A percentile compares a stretch with the other conserved stretches of the same genome.
Conservation (phyloP, 352 stramenopile species). For the Phytophthora hibernalis region DNA sequence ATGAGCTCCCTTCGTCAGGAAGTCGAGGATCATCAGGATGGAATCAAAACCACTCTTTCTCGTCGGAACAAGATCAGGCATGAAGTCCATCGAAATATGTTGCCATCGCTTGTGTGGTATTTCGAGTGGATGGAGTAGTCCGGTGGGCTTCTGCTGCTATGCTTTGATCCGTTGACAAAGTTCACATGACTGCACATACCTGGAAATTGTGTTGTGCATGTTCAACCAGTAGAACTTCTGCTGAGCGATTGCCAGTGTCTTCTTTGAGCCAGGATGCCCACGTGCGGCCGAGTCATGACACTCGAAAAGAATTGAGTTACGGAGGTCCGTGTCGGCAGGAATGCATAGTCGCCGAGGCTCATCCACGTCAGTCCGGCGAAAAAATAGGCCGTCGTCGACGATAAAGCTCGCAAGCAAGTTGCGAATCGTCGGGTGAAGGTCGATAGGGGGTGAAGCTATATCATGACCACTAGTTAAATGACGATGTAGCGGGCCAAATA, state of each 20-base stretch:
- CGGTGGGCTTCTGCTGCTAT: neutral
- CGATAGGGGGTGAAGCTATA: neutral
- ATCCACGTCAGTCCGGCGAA: neutral
- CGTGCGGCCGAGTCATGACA: neutral
- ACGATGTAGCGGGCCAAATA: neutral
- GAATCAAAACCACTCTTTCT: neutral
- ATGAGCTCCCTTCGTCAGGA: neutral
- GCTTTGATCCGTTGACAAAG: neutral
- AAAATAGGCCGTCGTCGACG: neutral
- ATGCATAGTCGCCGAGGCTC: neutral
- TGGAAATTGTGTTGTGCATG: neutral
- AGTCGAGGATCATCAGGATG: neutral
- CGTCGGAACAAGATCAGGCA: neutral
- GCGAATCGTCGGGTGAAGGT: neutral
- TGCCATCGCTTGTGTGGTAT: neutral
- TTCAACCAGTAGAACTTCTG: constrained; percentile 2
- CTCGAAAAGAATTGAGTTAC: neutral
- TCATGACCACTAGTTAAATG: neutral
- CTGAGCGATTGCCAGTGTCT: neutral
- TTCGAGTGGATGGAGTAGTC: neutral
- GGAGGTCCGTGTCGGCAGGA: neutral
- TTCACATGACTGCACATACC: constrained; percentile 1
- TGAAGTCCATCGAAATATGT: neutral
- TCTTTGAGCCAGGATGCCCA: neutral
- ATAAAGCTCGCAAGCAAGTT: neutral